Evolutionary conservation across 495 filamentous ascomycete species (phyloP), one percentile per base, ranked within the genome.

Genomic region (Pyrenopolyporus hunteri): DNA sequence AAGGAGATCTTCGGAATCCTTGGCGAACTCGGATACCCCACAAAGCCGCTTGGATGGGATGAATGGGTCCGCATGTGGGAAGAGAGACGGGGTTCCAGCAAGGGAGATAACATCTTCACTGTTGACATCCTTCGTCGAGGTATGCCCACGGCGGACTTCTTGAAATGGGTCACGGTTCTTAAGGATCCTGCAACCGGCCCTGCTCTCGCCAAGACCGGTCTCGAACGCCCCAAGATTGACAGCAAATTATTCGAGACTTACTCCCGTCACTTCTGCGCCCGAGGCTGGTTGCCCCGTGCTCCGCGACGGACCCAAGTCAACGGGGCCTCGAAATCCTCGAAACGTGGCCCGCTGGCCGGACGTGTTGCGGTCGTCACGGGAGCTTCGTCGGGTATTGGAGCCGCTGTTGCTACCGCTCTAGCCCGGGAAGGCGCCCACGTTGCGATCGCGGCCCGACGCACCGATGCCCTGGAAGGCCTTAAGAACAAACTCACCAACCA

Each of bases 231-330:
- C 11, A 82, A 82, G 65, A 83, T 89, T 25, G 85, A 88, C 44
- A 71, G 57, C 20, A 75, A 78, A 3, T 65, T 89, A 29, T 78
- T 88, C 0, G 83, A 85, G 68, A 88, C 82, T 0, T 89, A 89
- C 63, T 77, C 84, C 22, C 83, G 86, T 5, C 85, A 88, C 65
- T 89, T 87, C 81, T 89, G 82, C 61, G 85, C 85, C 19, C 73
- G 87, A 66, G 87, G 86, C 22, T 89, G 87, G 87, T 73, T 89
- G 6, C 75, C 82, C 8, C 70, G 73, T 10, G 75, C 83, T 28
- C 86, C 85, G 1, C 73, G 73, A 7, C 74, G 74, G 3, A 73
- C 74, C 17, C 49, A 76, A 22, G 65, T 73, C 10, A 75, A 73
- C 22, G 71, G 73, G 13, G 62, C 73, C 1, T 53, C 66, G 0